phyloP scores from a whole-genome alignment of 805 yeast genomes.

The Myxozyma lipomycoides region DNA sequence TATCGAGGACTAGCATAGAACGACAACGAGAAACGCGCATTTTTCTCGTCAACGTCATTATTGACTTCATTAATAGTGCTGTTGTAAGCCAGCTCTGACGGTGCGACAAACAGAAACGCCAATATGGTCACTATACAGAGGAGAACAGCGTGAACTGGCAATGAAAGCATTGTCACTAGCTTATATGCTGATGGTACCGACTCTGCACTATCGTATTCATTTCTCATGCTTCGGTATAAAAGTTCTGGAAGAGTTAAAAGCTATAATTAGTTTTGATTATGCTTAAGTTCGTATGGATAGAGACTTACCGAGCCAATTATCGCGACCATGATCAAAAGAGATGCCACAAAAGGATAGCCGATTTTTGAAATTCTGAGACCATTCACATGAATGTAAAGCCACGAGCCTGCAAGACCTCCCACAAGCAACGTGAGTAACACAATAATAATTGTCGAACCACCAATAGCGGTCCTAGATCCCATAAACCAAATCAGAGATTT shows the following conservation, averaged over 20 bases:
- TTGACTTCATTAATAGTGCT: not conserved
- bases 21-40: slow-evolving; percentile 13
- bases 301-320: slow-evolving; percentile 4
- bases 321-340: slow-evolving; percentile 5
- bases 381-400: slow-evolving; percentile 1
- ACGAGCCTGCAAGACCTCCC: slow-evolving; percentile 4
- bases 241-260: slow-evolving; percentile 10
- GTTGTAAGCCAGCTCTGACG: slow-evolving; percentile 1
- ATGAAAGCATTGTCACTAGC: slow-evolving; percentile 8
- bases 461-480: slow-evolving; percentile 18
- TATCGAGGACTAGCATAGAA: slow-evolving; percentile 25
- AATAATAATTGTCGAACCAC: slow-evolving; percentile 4
- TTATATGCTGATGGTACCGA: slow-evolving; percentile 4
- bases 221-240: slow-evolving; percentile 1
- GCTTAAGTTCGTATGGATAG: not conserved
- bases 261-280: slow-evolving; percentile 1
- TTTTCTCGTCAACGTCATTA: not conserved
- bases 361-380: not conserved
- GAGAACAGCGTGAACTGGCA: slow-evolving; percentile 8
- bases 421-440: slow-evolving; percentile 2
- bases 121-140: slow-evolving; percentile 11
- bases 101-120: slow-evolving; percentile 6
- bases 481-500: slow-evolving; percentile 18
- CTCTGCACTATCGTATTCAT: not conserved
- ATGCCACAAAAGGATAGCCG: slow-evolving; percentile 9